A percentile compares a stretch with the other conserved stretches of the same genome.
phyloP scores from a whole-genome alignment of 371 early-diverging fungal species.

The Actinomortierella wolfii region DNA sequence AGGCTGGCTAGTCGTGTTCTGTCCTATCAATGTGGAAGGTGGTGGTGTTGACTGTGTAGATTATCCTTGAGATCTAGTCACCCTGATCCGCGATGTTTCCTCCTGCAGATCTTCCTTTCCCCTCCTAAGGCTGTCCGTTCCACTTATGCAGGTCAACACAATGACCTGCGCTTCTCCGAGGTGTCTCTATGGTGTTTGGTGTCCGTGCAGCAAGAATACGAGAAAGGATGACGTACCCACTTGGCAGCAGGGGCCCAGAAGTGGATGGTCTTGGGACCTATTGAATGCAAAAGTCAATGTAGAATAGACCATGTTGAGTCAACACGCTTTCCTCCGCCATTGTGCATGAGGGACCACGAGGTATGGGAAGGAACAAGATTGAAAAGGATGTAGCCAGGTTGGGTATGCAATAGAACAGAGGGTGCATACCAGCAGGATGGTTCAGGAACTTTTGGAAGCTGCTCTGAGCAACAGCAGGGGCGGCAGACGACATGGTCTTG shows the following conservation, averaged over 20 bases:
- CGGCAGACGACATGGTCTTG: constrained; percentile 51
- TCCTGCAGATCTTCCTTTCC: too few relatives aligned
- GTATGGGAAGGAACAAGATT: background rate
- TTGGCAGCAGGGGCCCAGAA: constrained; percentile 92
- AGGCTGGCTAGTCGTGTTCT: too few relatives aligned
- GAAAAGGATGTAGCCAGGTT: too few relatives aligned
- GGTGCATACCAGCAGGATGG: constrained; percentile 81
- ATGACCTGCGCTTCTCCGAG: too few relatives aligned
- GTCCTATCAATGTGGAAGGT: background rate
- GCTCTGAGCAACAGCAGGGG: constrained; percentile 55
- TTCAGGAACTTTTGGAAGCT: constrained; percentile 73
- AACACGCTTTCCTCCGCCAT: background rate
- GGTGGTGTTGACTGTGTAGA: too few relatives aligned
- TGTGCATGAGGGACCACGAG: background rate
- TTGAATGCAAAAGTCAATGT: background rate
- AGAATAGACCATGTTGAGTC: background rate
- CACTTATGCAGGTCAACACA: too few relatives aligned
- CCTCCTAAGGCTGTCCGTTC: too few relatives aligned
- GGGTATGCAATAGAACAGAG: too few relatives aligned
- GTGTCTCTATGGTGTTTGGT: too few relatives aligned
- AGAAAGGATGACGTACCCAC: constrained; percentile 63
- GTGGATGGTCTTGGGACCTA: constrained; percentile 88
- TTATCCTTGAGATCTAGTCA: background rate
- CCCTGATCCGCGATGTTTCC: background rate
- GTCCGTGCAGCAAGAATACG: too few relatives aligned